Evolutionary conservation across 352 stramenopile species (phyloP).

Genomic region (Blastocystis sp.): DNA sequence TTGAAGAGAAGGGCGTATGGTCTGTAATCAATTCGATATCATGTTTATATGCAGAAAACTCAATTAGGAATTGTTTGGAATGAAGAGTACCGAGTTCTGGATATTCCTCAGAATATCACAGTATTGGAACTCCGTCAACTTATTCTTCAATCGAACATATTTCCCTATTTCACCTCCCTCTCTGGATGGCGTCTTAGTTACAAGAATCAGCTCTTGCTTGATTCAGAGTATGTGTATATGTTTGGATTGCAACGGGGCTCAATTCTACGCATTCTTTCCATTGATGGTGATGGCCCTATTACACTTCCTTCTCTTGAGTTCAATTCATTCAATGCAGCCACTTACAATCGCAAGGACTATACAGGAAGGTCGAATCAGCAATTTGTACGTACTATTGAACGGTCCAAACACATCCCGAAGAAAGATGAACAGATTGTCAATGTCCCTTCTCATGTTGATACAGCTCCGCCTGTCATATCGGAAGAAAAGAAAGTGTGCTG

Average conservation of each 20-base stretch:
- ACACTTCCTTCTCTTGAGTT: neutral
- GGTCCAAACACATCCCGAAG: neutral
- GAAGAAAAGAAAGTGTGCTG: neutral
- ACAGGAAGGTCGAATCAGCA: neutral
- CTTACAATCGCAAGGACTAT: neutral
- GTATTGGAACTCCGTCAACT: neutral
- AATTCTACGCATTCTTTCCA: neutral
- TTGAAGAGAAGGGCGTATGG: neutral
- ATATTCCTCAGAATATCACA: neutral
- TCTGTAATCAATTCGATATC: neutral
- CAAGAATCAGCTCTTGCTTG: neutral
- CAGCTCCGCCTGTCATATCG: neutral
- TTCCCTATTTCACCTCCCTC: neutral
- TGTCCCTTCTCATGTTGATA: neutral
- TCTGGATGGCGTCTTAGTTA: neutral
- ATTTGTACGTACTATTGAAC: conserved; percentile 6
- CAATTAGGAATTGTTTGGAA: neutral
- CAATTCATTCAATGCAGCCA: neutral
- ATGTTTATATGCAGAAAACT: neutral
- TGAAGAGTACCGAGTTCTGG: neutral
- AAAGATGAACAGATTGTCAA: neutral
- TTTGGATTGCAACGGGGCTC: neutral
- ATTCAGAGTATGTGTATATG: neutral
- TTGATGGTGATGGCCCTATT: neutral
- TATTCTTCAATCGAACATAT: neutral